Evolutionary conservation across 2,329 filamentous ascomycete genomes (phyloP), one percentile per base, ranked within the genome.

Genomic region (Sclerotiophoma versabilis): DNA sequence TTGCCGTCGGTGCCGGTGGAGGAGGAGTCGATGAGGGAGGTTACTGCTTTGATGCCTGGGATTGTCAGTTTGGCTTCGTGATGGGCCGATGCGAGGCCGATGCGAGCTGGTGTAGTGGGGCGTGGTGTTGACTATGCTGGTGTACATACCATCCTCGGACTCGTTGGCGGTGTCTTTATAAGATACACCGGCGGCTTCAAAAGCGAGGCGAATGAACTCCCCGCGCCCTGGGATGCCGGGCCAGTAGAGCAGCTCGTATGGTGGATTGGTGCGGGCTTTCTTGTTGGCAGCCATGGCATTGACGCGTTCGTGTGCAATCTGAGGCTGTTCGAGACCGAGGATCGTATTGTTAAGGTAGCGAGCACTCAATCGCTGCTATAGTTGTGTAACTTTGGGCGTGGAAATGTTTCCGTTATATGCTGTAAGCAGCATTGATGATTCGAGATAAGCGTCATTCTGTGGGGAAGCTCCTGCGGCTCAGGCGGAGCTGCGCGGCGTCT

Each of bases 221-320:
- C 86, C 90, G 42, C 90, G 87, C 33, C 90, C 90, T 27, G 90
- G 90, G 9, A 91, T 77, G 15, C 74, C 75, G 15, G 88, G 87
- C 84, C 88, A 90, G 81, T 92, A 92, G 69, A 90, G 79, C 52
- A 90, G 82, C 60, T 87, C 79, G 70, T 88, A 90, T 0, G 80
- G 76, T 48, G 68, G 77, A 50, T 70, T 73, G 57, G 68, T 69
- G 46, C 60, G 62, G 25, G 60, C 59, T 47, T 65, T 68, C 51
- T 71, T 69, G 55, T 38, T 62, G 26, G 64, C 42, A 5, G 68
- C 54, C 67, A 70, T 71, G 39, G 46, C 38, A 48, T 15, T 51
- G n/a, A 45, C 22, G 15, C 29, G 29, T 10, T 15, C 34, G 22
- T 20, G 27, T 34, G 14, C 29, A 33, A 29, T 45, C 12, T 27